These are phyloP conservation scores for Pezicula neosporulosa DNA, from an alignment of 2,329 filamentous ascomycete genomes.

Conservation along the genomic window DNA sequence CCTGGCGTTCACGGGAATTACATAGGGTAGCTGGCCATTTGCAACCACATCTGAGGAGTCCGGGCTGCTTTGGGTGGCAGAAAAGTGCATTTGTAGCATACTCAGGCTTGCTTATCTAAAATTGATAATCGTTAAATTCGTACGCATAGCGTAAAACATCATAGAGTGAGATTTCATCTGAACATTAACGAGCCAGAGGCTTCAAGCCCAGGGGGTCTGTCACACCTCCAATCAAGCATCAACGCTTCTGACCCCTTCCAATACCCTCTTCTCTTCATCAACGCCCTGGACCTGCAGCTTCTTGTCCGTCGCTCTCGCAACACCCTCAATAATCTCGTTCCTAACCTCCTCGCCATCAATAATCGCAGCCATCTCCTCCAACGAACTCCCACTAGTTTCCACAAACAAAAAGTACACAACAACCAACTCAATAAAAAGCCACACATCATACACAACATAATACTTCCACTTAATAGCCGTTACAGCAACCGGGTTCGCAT, in stretches of 20 bases:
- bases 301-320: background rate
- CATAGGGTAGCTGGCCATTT: too few relatives aligned
- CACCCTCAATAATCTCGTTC: background rate
- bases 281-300: background rate
- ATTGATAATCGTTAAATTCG: too few relatives aligned
- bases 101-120: too few relatives aligned
- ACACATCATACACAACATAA: slow-evolving; percentile 33
- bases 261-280: too few relatives aligned
- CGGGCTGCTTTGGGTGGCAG: too few relatives aligned
- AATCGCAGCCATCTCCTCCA: slow-evolving; percentile 7
- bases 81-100: too few relatives aligned
- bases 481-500: slow-evolving; percentile 37
- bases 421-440: slow-evolving; percentile 25
- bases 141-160: too few relatives aligned
- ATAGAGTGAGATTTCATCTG: too few relatives aligned
- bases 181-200: too few relatives aligned
- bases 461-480: slow-evolving; percentile 32
- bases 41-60: too few relatives aligned
- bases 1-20: too few relatives aligned
- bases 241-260: background rate
- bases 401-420: slow-evolving; percentile 32
- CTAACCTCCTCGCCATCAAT: background rate
- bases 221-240: background rate
- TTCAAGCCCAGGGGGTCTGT: too few relatives aligned
- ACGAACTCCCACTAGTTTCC: slow-evolving; percentile 6